Evolutionary conservation across 2,329 filamentous ascomycete genomes (phyloP), one percentile per base, ranked within the genome.

Genomic region (Diaporthe amygdali): DNA sequence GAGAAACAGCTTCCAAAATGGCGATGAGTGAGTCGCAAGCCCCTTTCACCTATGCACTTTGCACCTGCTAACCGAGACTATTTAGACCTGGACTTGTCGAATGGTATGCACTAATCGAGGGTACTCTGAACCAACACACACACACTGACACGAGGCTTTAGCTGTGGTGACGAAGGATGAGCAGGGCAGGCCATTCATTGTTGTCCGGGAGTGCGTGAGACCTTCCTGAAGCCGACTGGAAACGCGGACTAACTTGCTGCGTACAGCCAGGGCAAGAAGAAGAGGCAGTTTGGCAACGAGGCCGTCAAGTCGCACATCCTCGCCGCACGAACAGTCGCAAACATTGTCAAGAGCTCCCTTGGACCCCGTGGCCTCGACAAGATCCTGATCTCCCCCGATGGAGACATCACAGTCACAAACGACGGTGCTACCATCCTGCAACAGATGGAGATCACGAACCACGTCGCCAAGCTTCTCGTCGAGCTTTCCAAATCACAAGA

Each of bases 391-490:
- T 99, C 96, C 66, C 94, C 96, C 73, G 96, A 99, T 82, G 96
- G 96, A 82, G 96, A 99, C 84, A 99, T 99, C 82, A 99, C 96
- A 74, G 95, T 99, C 74, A 99, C 96, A 76, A 99, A 99, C 86
- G 96, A 99, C 85, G 96, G 96, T 79, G 97, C 97, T 69, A 99
- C 96, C 55, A 99, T 99, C 78, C 88, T 99, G 76, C 92, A 94
- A 78, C 95, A 97, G 89, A 99, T 99, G 96, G 96, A 99, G 86
- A 96, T 99, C 77, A 94, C 94, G 77, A 98, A 99, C 88, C 96
- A 98, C 83, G 95, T 99, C 74, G 96, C 96, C 74, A 98, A 98
- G 86, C 89, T 99, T 66, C 87, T 99, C 72, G 96, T 99, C 63
- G 96, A 98, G 82, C 91, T 99, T 49, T 98, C 96, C 75, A 98